Conservation (phyloP, 169 alveolate genomes). For the Plasmodium gonderi region DNA sequence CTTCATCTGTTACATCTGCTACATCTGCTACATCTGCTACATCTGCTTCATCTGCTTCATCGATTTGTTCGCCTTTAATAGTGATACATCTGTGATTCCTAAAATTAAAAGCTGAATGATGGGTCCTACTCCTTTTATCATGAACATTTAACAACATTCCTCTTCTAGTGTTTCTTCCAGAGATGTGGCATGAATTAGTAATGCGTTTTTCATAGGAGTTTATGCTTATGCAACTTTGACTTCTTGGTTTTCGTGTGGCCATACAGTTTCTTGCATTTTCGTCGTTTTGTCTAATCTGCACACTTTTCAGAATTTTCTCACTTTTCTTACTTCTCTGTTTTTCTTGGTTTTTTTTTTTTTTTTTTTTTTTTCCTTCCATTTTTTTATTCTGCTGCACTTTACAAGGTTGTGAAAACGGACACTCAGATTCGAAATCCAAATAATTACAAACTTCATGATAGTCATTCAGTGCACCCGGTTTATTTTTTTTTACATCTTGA, state of each 20-base stretch:
- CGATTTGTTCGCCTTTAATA: no score
- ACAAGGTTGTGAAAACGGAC: no score
- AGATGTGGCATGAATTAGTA: background rate
- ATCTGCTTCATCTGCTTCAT: no score
- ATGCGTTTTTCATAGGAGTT: background rate
- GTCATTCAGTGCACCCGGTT: no score
- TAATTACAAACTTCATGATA: no score
- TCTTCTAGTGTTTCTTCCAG: background rate
- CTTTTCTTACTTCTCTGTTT: background rate
- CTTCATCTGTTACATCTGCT: no score
- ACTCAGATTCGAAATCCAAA: no score
- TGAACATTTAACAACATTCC: background rate
- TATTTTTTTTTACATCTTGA: no score
- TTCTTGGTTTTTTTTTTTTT: background rate
- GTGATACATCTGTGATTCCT: background rate
- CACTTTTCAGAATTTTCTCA: background rate
- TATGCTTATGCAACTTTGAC: background rate
- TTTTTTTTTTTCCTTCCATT: background rate
- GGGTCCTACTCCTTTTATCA: background rate
- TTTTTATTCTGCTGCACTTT: background rate
- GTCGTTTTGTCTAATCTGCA: background rate
- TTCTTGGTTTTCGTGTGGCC: background rate
- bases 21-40: no score
- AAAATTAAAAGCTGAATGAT: background rate
- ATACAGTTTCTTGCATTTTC: background rate